Percentiles rank a stretch among this genome's conserved stretches.
These are phyloP conservation scores for Diutina siamensis DNA, from an alignment of 1,139 yeast genomes.

Conservation along the genomic window DNA sequence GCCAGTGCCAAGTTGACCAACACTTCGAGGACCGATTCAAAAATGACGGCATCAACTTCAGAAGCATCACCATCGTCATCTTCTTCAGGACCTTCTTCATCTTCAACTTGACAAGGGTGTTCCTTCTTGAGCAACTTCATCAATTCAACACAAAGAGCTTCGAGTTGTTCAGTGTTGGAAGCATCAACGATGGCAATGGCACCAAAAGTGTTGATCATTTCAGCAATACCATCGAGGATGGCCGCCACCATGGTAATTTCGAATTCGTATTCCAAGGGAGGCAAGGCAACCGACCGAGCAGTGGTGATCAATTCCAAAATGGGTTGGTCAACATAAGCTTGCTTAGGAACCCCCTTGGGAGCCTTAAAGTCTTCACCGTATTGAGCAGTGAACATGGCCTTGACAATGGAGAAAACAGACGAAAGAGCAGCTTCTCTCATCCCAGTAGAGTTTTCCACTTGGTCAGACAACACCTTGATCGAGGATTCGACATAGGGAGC, in stretches of 20 bases:
- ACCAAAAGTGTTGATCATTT: constrained; percentile 63
- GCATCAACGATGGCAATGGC: constrained; percentile 52
- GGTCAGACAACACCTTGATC: constrained; percentile 53
- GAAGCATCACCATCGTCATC: constrained; percentile 57
- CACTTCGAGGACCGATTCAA: constrained; percentile 80
- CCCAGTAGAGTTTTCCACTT: constrained; percentile 80
- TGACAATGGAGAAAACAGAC: constrained; percentile 73
- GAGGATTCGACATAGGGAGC: constrained; percentile 68
- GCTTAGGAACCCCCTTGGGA: constrained; percentile 59
- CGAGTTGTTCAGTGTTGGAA: constrained; percentile 47
- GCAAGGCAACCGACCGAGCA: constrained; percentile 56
- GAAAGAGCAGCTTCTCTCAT: constrained; percentile 81
- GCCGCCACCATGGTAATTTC: constrained; percentile 74
- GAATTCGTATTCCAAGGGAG: constrained; percentile 62
- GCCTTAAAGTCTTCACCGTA: constrained; percentile 40
- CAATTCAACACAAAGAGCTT: constrained; percentile 57
- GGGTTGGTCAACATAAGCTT: constrained; percentile 43
- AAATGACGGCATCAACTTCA: constrained; percentile 78
- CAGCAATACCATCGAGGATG: constrained; percentile 64
- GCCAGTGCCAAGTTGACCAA: constrained; percentile 65
- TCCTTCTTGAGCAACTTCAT: constrained; percentile 64
- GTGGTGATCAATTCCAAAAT: constrained; percentile 51
- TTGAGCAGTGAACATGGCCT: constrained; percentile 54
- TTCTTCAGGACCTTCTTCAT: constrained; percentile 36
- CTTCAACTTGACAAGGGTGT: constrained; percentile 66